Conservation (phyloP, 305 asterid species). For the Stenogyne calaminthoides region DNA sequence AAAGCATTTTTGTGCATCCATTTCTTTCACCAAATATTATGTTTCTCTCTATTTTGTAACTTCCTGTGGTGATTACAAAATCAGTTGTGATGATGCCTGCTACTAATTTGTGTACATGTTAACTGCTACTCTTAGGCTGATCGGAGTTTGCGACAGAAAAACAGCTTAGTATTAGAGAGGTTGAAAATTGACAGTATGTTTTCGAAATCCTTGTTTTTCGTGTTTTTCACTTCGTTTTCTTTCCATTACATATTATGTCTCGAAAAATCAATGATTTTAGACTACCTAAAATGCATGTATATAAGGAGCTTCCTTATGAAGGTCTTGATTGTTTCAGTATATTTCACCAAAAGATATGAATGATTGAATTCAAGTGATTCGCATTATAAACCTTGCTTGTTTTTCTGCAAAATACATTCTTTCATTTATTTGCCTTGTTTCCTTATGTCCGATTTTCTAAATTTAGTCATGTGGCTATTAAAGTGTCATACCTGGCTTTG, state of each 20-base stretch:
- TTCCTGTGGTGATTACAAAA: constrained; percentile 10
- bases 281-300: neutral
- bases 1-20: neutral
- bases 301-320: neutral
- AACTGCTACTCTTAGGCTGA: constrained; percentile 64
- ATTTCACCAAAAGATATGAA: neutral
- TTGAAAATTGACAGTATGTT: constrained; percentile 90
- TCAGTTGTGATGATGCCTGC: constrained; percentile 5
- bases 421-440: neutral
- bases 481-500: neutral
- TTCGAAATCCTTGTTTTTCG: constrained; percentile 32
- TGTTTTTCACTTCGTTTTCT: constrained; percentile 9
- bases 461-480: neutral
- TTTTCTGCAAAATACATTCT: neutral
- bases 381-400: neutral
- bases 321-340: constrained; percentile 3
- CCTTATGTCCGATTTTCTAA: neutral
- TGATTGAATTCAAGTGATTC: neutral
- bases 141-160: constrained; percentile 86
- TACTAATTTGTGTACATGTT: constrained; percentile 21
- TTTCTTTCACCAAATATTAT: neutral
- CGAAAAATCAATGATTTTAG: neutral
- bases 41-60: neutral
- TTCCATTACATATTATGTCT: neutral
- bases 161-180: constrained; percentile 67